A percentile compares a stretch with the other conserved stretches of the same genome.
Evolutionary conservation across 2,329 filamentous ascomycete genomes (phyloP).

Genomic region (Apiospora malaysiana): DNA sequence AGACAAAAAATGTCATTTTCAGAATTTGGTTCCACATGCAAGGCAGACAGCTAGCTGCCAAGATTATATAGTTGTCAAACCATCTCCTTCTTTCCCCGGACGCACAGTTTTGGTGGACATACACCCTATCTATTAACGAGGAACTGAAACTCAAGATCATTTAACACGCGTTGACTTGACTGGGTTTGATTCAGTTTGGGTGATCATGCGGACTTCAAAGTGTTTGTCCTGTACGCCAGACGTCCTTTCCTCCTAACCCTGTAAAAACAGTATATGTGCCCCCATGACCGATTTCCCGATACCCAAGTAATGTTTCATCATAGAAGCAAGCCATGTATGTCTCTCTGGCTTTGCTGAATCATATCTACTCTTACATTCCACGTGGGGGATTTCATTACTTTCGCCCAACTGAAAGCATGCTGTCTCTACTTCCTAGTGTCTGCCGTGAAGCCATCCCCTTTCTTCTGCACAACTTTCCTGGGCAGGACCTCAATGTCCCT

Average conservation of each 20-base stretch:
- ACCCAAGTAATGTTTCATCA: not conserved
- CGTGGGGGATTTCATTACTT: not conserved
- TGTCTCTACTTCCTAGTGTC: conserved; percentile 28
- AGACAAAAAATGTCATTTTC: not conserved
- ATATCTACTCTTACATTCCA: not conserved
- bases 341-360: not conserved
- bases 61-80: conserved; percentile 4
- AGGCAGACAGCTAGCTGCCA: not conserved
- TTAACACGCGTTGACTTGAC: not conserved
- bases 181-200: not conserved
- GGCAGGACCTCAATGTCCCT: conserved; percentile 41
- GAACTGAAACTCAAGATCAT: not conserved
- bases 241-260: not conserved
- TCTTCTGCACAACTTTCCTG: conserved; percentile 35
- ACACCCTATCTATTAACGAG: not conserved
- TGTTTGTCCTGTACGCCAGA: not conserved
- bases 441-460: conserved; percentile 33
- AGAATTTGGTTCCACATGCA: conserved; percentile 1
- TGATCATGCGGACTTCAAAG: not conserved
- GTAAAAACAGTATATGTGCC: not conserved
- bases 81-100: not conserved
- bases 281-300: not conserved
- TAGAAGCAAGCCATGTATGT: not conserved
- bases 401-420: not conserved
- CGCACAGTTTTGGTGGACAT: not conserved